A percentile compares a stretch with the other conserved stretches of the same genome.
Conservation (phyloP, 495 filamentous ascomycete genomes). For the Physcia stellaris region DNA sequence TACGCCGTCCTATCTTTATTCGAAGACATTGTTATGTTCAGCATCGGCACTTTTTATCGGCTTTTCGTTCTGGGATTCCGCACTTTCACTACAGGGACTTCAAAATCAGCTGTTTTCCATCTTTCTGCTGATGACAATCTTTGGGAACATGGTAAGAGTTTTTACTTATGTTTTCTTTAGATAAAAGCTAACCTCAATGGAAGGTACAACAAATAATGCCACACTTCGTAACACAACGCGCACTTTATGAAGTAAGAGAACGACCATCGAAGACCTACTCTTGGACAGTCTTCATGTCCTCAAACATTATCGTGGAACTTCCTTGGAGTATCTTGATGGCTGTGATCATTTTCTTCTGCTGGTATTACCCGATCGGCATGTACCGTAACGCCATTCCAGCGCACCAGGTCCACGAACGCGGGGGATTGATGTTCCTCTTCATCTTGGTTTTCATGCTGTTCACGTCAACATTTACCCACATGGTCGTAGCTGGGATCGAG, state of each 20-base stretch:
- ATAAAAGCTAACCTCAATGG: too few species aligned
- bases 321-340: slow-evolving; percentile 50
- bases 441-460: slow-evolving; percentile 70
- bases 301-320: slow-evolving; percentile 63
- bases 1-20: slow-evolving; percentile 57
- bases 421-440: slow-evolving; percentile 78
- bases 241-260: slow-evolving; percentile 65
- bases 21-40: slow-evolving; percentile 56
- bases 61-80: slow-evolving; percentile 77
- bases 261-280: slow-evolving; percentile 65
- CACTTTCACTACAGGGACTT: slow-evolving; percentile 52
- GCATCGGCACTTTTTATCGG: slow-evolving; percentile 63
- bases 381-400: slow-evolving; percentile 42
- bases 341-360: slow-evolving; percentile 58
- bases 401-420: slow-evolving; percentile 45
- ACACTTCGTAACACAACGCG: slow-evolving; percentile 61
- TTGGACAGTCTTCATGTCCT: slow-evolving; percentile 72
- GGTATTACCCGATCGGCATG: slow-evolving; percentile 70
- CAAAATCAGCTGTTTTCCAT: slow-evolving; percentile 69
- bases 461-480: slow-evolving; percentile 67
- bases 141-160: slow-evolving; percentile 59
- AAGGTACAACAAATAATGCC: slow-evolving; percentile 84
- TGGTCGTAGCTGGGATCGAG: slow-evolving; percentile 58
- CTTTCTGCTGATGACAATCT: slow-evolving; percentile 55
- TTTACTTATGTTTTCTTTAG: too few species aligned